Percentiles rank a stretch among this genome's conserved stretches.
Evolutionary conservation across 441 rosid species (phyloP).

Genomic region (Jatropha podagrica): DNA sequence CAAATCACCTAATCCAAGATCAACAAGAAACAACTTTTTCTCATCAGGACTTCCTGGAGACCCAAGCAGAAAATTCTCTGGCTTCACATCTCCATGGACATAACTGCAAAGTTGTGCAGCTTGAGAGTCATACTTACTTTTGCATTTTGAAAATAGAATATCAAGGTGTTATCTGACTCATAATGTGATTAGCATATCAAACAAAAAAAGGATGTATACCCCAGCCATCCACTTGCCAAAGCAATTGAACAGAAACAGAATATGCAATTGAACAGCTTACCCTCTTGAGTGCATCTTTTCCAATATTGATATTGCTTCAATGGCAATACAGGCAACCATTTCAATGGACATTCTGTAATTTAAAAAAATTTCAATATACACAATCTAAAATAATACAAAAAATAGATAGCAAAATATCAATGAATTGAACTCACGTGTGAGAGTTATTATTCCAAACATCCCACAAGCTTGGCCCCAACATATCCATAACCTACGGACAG

Average conservation of each 20-base stretch:
- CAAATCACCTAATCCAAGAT: conserved; percentile 80
- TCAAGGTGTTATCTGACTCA: not conserved
- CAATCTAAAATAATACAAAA: conserved; percentile 6
- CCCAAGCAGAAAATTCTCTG: conserved; percentile 95
- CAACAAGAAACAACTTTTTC: conserved; percentile 83
- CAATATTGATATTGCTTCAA: conserved; percentile 77
- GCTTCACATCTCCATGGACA: conserved; percentile 98
- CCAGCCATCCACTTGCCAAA: not conserved
- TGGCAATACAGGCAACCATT: conserved; percentile 79
- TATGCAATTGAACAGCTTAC: conserved; percentile 26
- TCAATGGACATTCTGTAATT: conserved; percentile 57
- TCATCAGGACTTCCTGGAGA: conserved; percentile 76
- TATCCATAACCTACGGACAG: conserved; percentile 68
- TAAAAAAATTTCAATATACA: conserved; percentile 16
- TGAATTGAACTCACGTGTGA: conserved; percentile 46
- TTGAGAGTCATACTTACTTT: not conserved
- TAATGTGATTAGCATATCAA: not conserved
- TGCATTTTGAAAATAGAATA: not conserved
- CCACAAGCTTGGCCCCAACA: conserved; percentile 79
- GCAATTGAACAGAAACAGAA: not conserved
- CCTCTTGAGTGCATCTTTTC: conserved; percentile 71
- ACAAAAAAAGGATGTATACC: not conserved
- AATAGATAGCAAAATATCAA: not conserved
- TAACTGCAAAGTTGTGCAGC: conserved; percentile 41
- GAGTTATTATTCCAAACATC: conserved; percentile 70